These are phyloP conservation scores for Yamadazyma triangularis DNA, from an alignment of 1,139 yeast genomes.

Conservation along the genomic window DNA sequence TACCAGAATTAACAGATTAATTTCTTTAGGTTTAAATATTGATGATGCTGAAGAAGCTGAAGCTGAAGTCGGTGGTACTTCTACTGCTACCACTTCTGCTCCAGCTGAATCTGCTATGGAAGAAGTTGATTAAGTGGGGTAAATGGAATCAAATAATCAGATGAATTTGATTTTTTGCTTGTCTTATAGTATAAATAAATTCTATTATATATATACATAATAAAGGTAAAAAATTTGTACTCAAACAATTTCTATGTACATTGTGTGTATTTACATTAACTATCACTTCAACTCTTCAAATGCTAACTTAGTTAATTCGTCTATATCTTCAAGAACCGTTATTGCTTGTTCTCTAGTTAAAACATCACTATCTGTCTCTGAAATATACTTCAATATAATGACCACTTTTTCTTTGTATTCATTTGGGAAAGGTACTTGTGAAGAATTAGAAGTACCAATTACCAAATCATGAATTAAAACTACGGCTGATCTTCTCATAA, in stretches of 20 bases:
- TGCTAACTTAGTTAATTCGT: conserved; percentile 24
- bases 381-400: conserved; percentile 39
- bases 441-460: conserved; percentile 36
- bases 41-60: conserved; percentile 77
- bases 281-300: conserved; percentile 1
- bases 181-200: conserved; percentile 1
- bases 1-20: conserved; percentile 95
- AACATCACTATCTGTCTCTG: conserved; percentile 49
- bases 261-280: too few relatives aligned
- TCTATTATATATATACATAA: conserved; percentile 2
- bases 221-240: too few relatives aligned
- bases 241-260: too few relatives aligned
- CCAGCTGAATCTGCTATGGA: conserved; percentile 96
- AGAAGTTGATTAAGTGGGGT: conserved; percentile 78
- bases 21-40: conserved; percentile 95
- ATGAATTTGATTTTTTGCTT: conserved; percentile 1
- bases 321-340: conserved; percentile 38
- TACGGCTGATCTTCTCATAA: conserved; percentile 73
- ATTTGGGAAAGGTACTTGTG: conserved; percentile 46
- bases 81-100: conserved; percentile 53
- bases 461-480: conserved; percentile 65
- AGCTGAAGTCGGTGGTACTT: conserved; percentile 44
- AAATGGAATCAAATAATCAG: neutral
- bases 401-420: conserved; percentile 41
- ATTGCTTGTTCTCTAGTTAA: conserved; percentile 57